Conservation (phyloP, 306 rosid species). For the Fagus crenata region DNA sequence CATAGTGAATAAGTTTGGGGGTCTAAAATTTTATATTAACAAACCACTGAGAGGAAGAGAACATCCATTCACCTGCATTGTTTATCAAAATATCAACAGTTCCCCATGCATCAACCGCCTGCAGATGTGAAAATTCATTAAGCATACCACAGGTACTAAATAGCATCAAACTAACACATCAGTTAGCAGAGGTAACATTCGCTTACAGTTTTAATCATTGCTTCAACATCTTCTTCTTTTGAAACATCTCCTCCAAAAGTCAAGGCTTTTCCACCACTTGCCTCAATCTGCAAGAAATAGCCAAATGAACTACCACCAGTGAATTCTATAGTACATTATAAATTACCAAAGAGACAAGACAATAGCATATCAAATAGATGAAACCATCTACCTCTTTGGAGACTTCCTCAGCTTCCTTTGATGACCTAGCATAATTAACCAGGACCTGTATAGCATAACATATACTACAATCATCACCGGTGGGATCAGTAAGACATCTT, state of each 20-base stretch:
- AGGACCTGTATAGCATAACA: slow-evolving; percentile 56
- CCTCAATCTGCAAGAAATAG: slow-evolving; percentile 63
- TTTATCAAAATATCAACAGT: slow-evolving; percentile 85
- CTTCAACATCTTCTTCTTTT: slow-evolving; percentile 77
- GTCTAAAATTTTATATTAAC: slow-evolving; percentile 3
- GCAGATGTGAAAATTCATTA: slow-evolving; percentile 41
- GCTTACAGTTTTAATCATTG: slow-evolving; percentile 88
- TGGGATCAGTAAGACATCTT: not conserved
- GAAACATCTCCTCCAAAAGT: slow-evolving; percentile 92
- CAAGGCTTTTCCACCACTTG: slow-evolving; percentile 77
- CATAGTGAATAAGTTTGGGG: slow-evolving; percentile 19
- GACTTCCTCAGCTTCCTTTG: slow-evolving; percentile 94
- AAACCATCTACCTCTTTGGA: slow-evolving; percentile 66
- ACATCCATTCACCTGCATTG: slow-evolving; percentile 68
- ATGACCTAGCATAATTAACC: slow-evolving; percentile 88
- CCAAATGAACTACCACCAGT: slow-evolving; percentile 20
- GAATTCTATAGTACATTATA: slow-evolving; percentile 7
- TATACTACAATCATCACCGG: slow-evolving; percentile 15
- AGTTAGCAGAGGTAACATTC: slow-evolving; percentile 14
- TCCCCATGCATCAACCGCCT: slow-evolving; percentile 97
- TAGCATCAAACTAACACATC: slow-evolving; percentile 31
- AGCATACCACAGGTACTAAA: slow-evolving; percentile 31
- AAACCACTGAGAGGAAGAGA: slow-evolving; percentile 3
- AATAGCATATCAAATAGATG: not conserved
- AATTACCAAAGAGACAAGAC: not conserved